Base-by-base conservation (phyloP, 225 moss, liverwort and hornwort genomes). In the Bryum argenteum region DNA sequence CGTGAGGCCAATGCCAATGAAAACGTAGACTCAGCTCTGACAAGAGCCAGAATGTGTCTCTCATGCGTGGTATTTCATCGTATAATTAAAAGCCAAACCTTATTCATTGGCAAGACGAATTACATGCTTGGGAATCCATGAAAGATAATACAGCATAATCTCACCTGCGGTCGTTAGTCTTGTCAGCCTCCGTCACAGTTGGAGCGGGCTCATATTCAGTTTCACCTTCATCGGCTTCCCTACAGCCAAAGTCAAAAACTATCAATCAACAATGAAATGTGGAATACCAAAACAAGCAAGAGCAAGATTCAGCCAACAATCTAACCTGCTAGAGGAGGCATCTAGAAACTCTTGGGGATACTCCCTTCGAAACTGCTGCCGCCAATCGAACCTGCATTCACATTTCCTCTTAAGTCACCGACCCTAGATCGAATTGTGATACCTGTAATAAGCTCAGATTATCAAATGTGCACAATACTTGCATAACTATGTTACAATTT, bases 301-400 rank as follows among this genome's bases (percentile, higher is more conserved):
- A 66, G 16, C n/a, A 11, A 8, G 6, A 45, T 26, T 26, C 55
- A 60, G 23, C 51, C 21, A 8, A 38, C 55, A 59, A 74, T 18
- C 26, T 33, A 39, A 90, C 97, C 90, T 92, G 85, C 81, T 90
- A 17, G 92, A 80, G 60, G 97, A 94, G 15, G 84, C 84, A 38
- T 98, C 92, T 47, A 98, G 66, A 55, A 98, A 92, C 69, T 92
- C 88, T 76, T 82, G 86, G 22, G 94, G 97, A 67, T 94, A 97
- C 70, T 92, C 91, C 73, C 97, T 82, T 65, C 97, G 94, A 75
- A 84, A 93, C 86, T 97, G 94, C 78, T 97, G 94, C 65, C 82
- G 90, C 97, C 97, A 98, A 45, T 94, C 94, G 52, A 94, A 97
- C 16, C 93, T 97, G 90, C 71, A 74, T 8, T 18, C 41, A 74